Percentiles rank a stretch among this genome's conserved stretches.
Conservation (phyloP, 148 eudicot genomes). For the Amaranthus palmeri region DNA sequence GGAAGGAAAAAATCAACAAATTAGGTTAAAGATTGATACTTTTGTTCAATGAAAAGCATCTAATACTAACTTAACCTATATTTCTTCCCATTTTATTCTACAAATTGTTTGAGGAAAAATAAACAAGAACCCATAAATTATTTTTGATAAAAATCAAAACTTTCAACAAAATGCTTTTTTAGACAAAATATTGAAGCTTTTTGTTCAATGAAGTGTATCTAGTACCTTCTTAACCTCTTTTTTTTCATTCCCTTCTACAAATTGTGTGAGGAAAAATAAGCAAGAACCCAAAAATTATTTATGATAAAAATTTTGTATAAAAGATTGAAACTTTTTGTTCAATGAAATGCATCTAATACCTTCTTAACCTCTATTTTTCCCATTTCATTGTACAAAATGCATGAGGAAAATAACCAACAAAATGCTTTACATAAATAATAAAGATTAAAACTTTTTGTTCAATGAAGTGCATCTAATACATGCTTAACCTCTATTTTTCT, state of each 20-base stretch:
- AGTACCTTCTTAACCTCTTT: neutral
- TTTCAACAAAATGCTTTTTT: too few relatives aligned
- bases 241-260: neutral
- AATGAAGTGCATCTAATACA: neutral
- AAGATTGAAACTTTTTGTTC: neutral
- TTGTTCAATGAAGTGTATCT: neutral
- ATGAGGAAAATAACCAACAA: neutral
- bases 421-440: neutral
- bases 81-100: neutral
- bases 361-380: neutral
- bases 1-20: neutral
- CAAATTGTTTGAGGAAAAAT: neutral
- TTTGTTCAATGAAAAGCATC: neutral
- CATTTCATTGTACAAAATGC: neutral
- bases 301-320: neutral
- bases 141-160: neutral
- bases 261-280: neutral
- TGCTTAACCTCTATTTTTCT: neutral
- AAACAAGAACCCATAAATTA: neutral
- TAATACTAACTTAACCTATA: neutral
- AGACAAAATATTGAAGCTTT: neutral
- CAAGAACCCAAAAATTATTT: neutral
- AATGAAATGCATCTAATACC: neutral
- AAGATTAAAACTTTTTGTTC: too few relatives aligned
- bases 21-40: slow-evolving; percentile 3